phyloP scores from a whole-genome alignment of 257 asterid genomes.

The Petunia axillaris region DNA sequence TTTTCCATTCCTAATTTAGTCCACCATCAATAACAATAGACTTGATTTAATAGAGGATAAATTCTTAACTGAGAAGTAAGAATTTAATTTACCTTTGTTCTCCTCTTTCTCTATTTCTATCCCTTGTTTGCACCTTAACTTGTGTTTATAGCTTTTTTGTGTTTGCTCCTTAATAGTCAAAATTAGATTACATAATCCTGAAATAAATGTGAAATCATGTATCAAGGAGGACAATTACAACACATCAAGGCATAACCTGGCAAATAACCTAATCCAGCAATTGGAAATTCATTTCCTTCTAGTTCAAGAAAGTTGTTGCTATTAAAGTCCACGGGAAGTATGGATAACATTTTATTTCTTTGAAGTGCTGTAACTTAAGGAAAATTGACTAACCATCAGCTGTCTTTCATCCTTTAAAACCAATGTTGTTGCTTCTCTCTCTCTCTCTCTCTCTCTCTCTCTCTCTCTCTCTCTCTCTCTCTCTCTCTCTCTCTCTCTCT shows the following conservation, averaged over 20 bases:
- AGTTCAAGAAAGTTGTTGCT: constrained; percentile 74
- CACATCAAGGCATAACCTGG: constrained; percentile 53
- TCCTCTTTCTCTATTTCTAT: too few relatives aligned
- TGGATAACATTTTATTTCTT: constrained; percentile 33
- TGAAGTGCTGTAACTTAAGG: constrained; percentile 29
- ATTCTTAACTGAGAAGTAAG: too few relatives aligned
- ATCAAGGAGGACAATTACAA: neutral
- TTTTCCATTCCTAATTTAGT: too few relatives aligned
- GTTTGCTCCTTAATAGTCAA: constrained; percentile 1
- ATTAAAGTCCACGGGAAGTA: constrained; percentile 56
- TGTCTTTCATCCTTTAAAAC: constrained; percentile 65
- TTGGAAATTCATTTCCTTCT: constrained; percentile 87
- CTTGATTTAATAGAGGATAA: too few relatives aligned
- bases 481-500: too few relatives aligned
- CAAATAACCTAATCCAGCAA: constrained; percentile 84
- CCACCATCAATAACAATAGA: too few relatives aligned
- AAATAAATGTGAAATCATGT: neutral
- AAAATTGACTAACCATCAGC: constrained; percentile 64
- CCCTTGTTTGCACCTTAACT: too few relatives aligned
- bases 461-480: too few relatives aligned
- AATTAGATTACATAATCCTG: neutral
- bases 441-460: too few relatives aligned
- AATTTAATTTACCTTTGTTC: too few relatives aligned
- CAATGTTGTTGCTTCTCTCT: constrained; percentile 60
- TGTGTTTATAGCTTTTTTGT: too few relatives aligned